Evolutionary conservation across 2,329 filamentous ascomycete genomes (phyloP).

Genomic region (Falciphora oryzae): DNA sequence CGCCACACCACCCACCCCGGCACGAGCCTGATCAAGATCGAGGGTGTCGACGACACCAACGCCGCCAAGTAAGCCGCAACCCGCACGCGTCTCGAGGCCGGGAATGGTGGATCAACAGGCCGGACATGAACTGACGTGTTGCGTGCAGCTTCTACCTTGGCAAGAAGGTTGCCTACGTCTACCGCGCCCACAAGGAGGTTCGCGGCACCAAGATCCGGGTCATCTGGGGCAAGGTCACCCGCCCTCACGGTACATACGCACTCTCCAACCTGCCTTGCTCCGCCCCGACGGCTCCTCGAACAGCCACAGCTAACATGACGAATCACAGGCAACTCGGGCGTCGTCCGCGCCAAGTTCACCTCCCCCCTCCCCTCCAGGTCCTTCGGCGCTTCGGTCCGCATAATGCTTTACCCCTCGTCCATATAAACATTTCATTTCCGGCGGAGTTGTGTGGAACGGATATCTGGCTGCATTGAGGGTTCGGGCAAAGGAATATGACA

Average conservation of each 20-base stretch:
- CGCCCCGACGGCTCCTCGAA: slow-evolving; percentile 1
- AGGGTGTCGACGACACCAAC: slow-evolving; percentile 88
- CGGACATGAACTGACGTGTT: neutral
- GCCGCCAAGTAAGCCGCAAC: slow-evolving; percentile 68
- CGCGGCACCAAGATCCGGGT: slow-evolving; percentile 98
- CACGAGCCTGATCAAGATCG: slow-evolving; percentile 95
- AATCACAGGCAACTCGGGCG: slow-evolving; percentile 83
- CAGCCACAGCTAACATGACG: neutral
- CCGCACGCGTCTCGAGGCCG: neutral
- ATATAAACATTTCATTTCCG: slow-evolving; percentile 63
- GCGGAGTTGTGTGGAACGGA: slow-evolving; percentile 21
- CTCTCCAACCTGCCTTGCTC: neutral
- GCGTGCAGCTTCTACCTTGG: slow-evolving; percentile 79
- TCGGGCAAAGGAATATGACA: slow-evolving; percentile 11
- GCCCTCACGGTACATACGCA: slow-evolving; percentile 17
- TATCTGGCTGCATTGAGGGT: slow-evolving; percentile 20
- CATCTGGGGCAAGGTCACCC: slow-evolving; percentile 24
- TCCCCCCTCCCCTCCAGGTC: slow-evolving; percentile 93
- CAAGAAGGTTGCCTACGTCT: slow-evolving; percentile 99
- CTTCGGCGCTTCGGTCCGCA: slow-evolving; percentile 91
- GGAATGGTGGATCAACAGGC: neutral
- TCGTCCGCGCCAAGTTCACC: slow-evolving; percentile 96
- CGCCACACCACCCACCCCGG: slow-evolving; percentile 87
- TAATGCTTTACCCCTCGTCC: slow-evolving; percentile 97
- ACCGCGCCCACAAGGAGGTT: slow-evolving; percentile 90